A percentile compares a stretch with the other conserved stretches of the same genome.
These are phyloP conservation scores for Ophiostoma ips DNA, from an alignment of 2,329 filamentous ascomycete species.

Conservation along the genomic window DNA sequence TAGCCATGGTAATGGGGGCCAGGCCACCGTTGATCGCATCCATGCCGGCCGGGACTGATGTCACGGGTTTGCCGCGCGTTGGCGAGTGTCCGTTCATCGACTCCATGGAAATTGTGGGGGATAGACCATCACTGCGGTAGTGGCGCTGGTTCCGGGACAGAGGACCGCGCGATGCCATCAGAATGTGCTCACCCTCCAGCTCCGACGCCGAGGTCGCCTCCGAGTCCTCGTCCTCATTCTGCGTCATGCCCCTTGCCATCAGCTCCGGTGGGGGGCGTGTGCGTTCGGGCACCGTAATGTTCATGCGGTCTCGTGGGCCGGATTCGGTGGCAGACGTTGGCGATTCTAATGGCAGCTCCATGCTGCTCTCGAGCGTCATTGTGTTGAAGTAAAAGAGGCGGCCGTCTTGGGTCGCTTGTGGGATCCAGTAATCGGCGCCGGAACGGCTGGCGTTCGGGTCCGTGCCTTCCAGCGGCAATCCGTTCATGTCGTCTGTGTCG, in stretches of 20 bases:
- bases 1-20: slow-evolving; percentile 28
- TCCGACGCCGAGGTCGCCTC: slow-evolving; percentile 73
- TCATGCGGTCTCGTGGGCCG: slow-evolving; percentile 77
- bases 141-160: slow-evolving; percentile 54
- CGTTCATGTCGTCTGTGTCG: slow-evolving; percentile 27
- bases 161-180: slow-evolving; percentile 54
- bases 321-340: slow-evolving; percentile 67
- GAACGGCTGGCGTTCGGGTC: slow-evolving; percentile 51
- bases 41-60: slow-evolving; percentile 33
- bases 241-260: slow-evolving; percentile 68
- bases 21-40: slow-evolving; percentile 35
- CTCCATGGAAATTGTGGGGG: slow-evolving; percentile 81
- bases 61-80: slow-evolving; percentile 19
- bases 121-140: slow-evolving; percentile 52
- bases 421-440: slow-evolving; percentile 94
- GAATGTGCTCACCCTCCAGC: slow-evolving; percentile 61
- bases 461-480: slow-evolving; percentile 55
- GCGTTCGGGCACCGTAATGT: slow-evolving; percentile 77
- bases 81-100: slow-evolving; percentile 63
- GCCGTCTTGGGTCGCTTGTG: slow-evolving; percentile 87
- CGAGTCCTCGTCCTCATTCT: slow-evolving; percentile 84
- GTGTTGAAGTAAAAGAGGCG: slow-evolving; percentile 97
- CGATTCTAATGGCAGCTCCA: slow-evolving; percentile 87
- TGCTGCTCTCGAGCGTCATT: slow-evolving; percentile 85
- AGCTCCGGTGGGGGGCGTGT: slow-evolving; percentile 82